These are phyloP conservation scores for Penicillium sp. DNA, from an alignment of 2,329 filamentous ascomycete genomes.

Conservation along the genomic window DNA sequence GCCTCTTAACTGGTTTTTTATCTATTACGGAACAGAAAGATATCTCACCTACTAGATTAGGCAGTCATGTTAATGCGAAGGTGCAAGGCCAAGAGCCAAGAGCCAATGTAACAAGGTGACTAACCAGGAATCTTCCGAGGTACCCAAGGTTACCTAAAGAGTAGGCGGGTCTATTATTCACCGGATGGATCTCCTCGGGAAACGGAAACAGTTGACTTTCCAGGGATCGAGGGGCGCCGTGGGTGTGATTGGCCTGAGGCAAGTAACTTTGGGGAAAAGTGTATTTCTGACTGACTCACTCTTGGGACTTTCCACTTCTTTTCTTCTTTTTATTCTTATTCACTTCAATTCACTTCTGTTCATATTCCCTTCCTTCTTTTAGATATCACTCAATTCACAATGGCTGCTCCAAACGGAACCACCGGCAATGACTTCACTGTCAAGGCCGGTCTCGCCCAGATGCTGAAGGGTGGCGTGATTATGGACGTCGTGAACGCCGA, in stretches of 20 bases:
- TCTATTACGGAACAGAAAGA: neutral
- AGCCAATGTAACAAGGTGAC: neutral
- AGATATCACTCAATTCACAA: slow-evolving; percentile 23
- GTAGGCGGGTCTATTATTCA: slow-evolving; percentile 16
- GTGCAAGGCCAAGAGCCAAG: neutral
- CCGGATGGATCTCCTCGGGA: slow-evolving; percentile 12
- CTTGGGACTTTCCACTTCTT: neutral
- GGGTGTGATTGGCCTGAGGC: slow-evolving; percentile 15
- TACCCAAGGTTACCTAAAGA: neutral
- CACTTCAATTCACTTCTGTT: slow-evolving; percentile 5
- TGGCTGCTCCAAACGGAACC: slow-evolving; percentile 37
- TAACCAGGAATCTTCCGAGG: neutral
- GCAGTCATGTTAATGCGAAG: neutral
- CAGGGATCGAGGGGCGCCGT: slow-evolving; percentile 7
- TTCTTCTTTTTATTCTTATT: slow-evolving; percentile 6
- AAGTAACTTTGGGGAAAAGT: slow-evolving; percentile 17
- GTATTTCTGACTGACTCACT: slow-evolving; percentile 24
- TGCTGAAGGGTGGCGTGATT: slow-evolving; percentile 98
- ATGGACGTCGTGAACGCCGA: slow-evolving; percentile 97
- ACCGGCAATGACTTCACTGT: slow-evolving; percentile 68
- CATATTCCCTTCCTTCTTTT: slow-evolving; percentile 3
- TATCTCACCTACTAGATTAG: neutral
- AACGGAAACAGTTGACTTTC: neutral
- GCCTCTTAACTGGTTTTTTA: too few species aligned
- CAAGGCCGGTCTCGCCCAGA: slow-evolving; percentile 93